Base-by-base conservation (phyloP, 2,329 filamentous ascomycete genomes). In the Calonectria pseudoturangicola region DNA sequence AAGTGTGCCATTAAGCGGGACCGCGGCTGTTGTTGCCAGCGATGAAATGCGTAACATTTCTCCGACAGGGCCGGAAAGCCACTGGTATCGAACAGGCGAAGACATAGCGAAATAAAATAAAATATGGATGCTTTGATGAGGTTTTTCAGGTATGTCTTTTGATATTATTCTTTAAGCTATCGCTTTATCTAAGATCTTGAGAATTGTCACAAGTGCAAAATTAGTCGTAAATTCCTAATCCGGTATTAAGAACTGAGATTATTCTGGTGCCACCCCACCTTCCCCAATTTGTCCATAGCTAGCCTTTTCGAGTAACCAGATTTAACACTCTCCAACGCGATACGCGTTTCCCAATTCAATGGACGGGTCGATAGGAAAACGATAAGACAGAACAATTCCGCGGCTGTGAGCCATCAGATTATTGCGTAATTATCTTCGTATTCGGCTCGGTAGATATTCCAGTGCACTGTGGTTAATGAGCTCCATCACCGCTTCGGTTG, bases 21-120 rank as follows among this genome's bases (percentile, higher is more conserved):
- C 45, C 4, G 48, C 18, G 16, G 68, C 73, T 2, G 75, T 74
- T 28, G 71, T 72, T 4, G 75, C 75, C n/a, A 76, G 69, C 1
- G 73, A 68, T 21, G 69, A 36, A 1, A 48, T 45, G 15, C 65
- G 69, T 7, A 74, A 58, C 68, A 74, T 71, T 30, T 74, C 58
- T 7, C 72, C 72, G 2, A 74, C 72, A 6, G 72, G 72, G 27
- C 72, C 72, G 2, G 72, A 48, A 18, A 69, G 30, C 12, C 43
- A 72, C 18, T 71, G 68, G 66, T 74, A 74, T 15, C 36, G 36
- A 27, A 66, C 41, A 16, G 63, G 3, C 21, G 50, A 28, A 45
- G 63, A 58, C 68, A 73, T 70, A 4, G 4, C 30, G 30, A 33
- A 33, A 33, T 21, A 21, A 21, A 21, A 21, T 21, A 21, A 21